Percentiles rank a stretch among this genome's conserved stretches.
These are phyloP conservation scores for Aspergillus pseudoglaucus DNA, from an alignment of 2,329 filamentous ascomycete genomes.

Conservation along the genomic window DNA sequence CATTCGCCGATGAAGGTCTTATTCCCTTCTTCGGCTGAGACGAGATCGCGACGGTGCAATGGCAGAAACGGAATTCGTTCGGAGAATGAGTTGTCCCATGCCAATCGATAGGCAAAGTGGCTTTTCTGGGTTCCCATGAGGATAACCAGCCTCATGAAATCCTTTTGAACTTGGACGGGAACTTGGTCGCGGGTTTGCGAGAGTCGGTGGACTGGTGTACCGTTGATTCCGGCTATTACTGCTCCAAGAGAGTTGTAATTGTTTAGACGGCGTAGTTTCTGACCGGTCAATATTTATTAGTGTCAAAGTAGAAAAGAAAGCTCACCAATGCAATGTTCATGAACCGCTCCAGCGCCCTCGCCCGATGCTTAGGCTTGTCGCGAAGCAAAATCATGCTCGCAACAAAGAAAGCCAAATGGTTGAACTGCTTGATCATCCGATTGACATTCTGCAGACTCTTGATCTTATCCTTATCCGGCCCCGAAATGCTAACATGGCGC, in stretches of 20 bases:
- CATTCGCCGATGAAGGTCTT: constrained; percentile 73
- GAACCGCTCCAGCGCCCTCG: constrained; percentile 87
- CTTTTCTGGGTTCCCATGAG: constrained; percentile 91
- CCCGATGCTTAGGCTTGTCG: constrained; percentile 93
- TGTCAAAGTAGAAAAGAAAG: background rate
- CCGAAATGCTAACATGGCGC: constrained; percentile 74
- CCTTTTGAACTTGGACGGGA: constrained; percentile 64
- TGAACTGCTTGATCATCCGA: constrained; percentile 90
- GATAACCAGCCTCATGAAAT: constrained; percentile 80
- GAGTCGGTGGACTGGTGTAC: constrained; percentile 77
- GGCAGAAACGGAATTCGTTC: constrained; percentile 92
- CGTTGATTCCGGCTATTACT: constrained; percentile 85
- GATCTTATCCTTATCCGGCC: constrained; percentile 47
- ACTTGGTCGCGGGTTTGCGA: constrained; percentile 72
- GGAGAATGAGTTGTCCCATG: constrained; percentile 89
- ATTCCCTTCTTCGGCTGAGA: constrained; percentile 88
- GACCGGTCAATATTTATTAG: constrained; percentile 2
- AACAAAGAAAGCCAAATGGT: constrained; percentile 76
- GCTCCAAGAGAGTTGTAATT: constrained; percentile 98
- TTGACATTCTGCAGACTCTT: constrained; percentile 79
- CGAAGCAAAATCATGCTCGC: constrained; percentile 78
- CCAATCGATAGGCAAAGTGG: constrained; percentile 90
- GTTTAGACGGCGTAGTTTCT: constrained; percentile 81
- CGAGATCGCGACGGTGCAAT: constrained; percentile 79
- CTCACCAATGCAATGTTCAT: constrained; percentile 69